Conservation (phyloP, 495 filamentous ascomycete species). For the Daldinia grandis region DNA sequence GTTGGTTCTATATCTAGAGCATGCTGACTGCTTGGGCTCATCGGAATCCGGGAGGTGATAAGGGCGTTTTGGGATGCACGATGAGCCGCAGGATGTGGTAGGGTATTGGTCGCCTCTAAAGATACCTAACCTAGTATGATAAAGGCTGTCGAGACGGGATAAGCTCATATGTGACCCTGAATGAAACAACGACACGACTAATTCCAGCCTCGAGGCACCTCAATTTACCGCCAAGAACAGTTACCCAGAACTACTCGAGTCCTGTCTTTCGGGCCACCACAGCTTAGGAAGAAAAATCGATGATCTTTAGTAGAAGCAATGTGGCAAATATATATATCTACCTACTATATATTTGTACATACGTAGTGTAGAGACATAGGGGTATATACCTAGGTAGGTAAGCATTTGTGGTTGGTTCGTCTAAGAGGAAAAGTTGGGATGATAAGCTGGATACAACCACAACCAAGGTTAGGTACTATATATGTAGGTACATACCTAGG, state of each 20-base stretch:
- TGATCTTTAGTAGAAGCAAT: background rate
- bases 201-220: background rate
- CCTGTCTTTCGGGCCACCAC: background rate
- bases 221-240: background rate
- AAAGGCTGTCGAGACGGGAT: conserved; percentile 2
- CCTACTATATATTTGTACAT: background rate
- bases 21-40: background rate
- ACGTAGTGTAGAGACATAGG: background rate
- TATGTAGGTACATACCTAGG: too few relatives aligned
- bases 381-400: background rate
- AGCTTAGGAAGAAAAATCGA: background rate
- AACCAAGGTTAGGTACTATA: too few relatives aligned
- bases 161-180: background rate
- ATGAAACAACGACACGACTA: conserved; percentile 14
- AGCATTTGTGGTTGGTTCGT: too few relatives aligned
- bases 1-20: background rate
- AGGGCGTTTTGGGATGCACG: conserved; percentile 11
- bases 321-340: conserved; percentile 1
- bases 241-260: background rate
- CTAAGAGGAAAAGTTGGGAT: background rate
- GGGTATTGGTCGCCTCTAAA: conserved; percentile 13
- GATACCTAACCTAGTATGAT: background rate
- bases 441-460: background rate
- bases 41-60: conserved; percentile 28
- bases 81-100: conserved; percentile 22